Percentiles rank a stretch among this genome's conserved stretches.
Evolutionary conservation across 108 stramenopile genomes (phyloP).

Genomic region (Thalassiosira profunda): DNA sequence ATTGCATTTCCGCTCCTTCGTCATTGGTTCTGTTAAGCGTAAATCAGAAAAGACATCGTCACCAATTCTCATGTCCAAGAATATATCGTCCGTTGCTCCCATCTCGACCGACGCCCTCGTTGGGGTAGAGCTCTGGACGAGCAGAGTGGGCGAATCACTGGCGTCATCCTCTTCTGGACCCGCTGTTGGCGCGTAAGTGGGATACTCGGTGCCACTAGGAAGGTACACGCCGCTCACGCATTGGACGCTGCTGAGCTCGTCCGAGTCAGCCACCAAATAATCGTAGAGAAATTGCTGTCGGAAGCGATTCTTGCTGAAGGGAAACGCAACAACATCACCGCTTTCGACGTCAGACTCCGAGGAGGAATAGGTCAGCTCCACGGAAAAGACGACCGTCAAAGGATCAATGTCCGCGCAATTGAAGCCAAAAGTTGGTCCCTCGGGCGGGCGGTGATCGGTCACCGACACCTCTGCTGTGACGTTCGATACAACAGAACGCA

Average conservation of each 20-base stretch:
- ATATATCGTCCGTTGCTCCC: too few species aligned
- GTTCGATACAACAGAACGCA: too few species aligned
- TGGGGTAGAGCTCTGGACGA: too few species aligned
- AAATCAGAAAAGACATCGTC: constrained; percentile 48
- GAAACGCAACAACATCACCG: constrained; percentile 3
- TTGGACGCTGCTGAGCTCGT: not conserved
- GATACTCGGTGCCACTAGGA: too few species aligned
- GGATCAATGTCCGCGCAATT: constrained; percentile 13
- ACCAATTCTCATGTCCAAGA: not conserved
- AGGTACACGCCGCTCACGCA: constrained; percentile 6
- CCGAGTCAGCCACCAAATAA: not conserved
- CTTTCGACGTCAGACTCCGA: not conserved
- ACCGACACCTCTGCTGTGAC: too few species aligned
- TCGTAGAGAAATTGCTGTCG: constrained; percentile 1
- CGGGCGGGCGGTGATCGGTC: not conserved
- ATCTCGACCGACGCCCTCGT: too few species aligned
- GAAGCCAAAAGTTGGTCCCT: not conserved
- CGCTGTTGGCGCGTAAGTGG: too few species aligned
- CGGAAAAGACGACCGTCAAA: constrained; percentile 5
- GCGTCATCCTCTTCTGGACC: too few species aligned
- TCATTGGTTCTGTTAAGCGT: not conserved
- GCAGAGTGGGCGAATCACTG: too few species aligned
- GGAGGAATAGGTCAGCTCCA: constrained; percentile 12
- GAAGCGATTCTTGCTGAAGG: not conserved
- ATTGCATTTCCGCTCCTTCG: too few species aligned